Percentiles rank a stretch among this genome's conserved stretches.
Evolutionary conservation across 495 filamentous ascomycete species (phyloP).

Genomic region (Neurospora sp.): DNA sequence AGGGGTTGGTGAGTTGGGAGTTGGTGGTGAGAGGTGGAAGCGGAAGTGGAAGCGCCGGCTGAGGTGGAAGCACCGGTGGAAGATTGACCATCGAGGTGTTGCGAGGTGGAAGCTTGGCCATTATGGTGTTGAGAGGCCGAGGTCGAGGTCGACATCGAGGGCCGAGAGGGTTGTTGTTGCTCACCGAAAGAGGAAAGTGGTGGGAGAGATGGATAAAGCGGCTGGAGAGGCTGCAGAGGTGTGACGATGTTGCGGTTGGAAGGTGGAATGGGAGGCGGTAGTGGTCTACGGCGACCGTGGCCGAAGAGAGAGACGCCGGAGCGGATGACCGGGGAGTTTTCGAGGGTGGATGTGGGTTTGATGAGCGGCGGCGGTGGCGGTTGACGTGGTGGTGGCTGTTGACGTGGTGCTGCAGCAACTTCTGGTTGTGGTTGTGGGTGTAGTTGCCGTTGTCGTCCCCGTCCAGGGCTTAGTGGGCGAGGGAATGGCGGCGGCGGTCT

Average conservation of each 20-base stretch:
- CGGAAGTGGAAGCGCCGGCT: too few relatives aligned
- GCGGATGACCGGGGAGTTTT: neutral
- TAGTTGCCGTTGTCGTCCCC: neutral
- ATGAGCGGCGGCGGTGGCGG: neutral
- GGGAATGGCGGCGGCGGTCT: neutral
- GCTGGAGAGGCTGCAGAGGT: neutral
- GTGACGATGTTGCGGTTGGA: neutral
- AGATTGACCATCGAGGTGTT: neutral
- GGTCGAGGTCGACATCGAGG: neutral
- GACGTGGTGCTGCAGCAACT: neutral
- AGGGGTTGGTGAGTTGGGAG: neutral
- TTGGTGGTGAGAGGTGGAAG: neutral
- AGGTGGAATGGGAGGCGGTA: neutral
- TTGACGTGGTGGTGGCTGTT: neutral
- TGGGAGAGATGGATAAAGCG: neutral
- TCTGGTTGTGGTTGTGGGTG: neutral
- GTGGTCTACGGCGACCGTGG: neutral
- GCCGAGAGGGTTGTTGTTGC: neutral
- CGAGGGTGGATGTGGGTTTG: neutral
- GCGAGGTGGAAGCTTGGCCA: neutral
- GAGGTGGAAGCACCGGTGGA: neutral
- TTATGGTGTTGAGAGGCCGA: neutral
- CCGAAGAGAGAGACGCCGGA: neutral
- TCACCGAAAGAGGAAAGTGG: neutral
- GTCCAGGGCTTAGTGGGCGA: neutral